Conservation (phyloP, 164 flowering plant genomes). For the Litsea cubeba region DNA sequence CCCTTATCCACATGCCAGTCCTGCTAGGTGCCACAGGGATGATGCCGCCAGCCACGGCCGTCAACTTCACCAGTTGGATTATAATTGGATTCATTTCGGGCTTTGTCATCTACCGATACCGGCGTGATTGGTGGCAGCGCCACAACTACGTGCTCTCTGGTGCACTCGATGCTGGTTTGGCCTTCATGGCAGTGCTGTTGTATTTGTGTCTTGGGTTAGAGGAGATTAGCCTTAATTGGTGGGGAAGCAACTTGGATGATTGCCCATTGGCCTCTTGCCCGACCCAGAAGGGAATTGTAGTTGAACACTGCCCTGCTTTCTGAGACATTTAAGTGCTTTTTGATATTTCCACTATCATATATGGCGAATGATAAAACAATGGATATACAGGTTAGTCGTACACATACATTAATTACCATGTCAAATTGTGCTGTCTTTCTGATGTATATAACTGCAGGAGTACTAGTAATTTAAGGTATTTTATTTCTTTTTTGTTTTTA, state of each 20-base stretch:
- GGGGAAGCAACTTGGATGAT: slow-evolving; percentile 74
- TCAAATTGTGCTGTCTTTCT: no score
- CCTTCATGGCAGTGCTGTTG: slow-evolving; percentile 77
- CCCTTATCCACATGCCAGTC: slow-evolving; percentile 71
- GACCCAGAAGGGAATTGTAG: slow-evolving; percentile 54
- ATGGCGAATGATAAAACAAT: neutral
- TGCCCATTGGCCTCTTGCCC: slow-evolving; percentile 77
- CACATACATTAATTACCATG: no score
- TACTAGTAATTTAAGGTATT: no score
- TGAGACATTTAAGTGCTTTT: neutral
- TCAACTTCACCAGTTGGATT: slow-evolving; percentile 70
- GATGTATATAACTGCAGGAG: no score
- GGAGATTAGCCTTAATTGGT: slow-evolving; percentile 48
- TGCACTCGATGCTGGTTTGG: slow-evolving; percentile 78
- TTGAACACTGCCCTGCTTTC: slow-evolving; percentile 63
- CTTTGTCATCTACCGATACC: slow-evolving; percentile 52
- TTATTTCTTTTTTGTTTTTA: no score
- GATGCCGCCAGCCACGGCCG: slow-evolving; percentile 86
- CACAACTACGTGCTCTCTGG: slow-evolving; percentile 81
- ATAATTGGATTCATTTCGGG: slow-evolving; percentile 65
- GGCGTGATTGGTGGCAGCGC: slow-evolving; percentile 62
- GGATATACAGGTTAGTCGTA: neutral
- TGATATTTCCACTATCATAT: no score
- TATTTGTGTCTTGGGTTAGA: slow-evolving; percentile 55
- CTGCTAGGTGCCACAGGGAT: slow-evolving; percentile 54